Conservation (phyloP, 352 stramenopile genomes). For the Thalassiosira mediterranea region DNA sequence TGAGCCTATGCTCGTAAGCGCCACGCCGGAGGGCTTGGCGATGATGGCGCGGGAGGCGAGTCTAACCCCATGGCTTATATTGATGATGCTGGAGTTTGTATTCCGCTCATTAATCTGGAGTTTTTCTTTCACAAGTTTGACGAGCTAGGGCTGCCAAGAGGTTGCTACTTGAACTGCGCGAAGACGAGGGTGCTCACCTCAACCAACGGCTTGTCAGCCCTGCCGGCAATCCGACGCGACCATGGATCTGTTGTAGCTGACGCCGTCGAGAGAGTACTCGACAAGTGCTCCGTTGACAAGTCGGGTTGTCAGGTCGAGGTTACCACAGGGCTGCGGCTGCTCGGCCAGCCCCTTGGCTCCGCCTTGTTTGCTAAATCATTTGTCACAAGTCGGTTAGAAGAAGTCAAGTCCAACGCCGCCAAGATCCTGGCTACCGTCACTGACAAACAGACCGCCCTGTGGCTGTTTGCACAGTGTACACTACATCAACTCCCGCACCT, state of each 20-base stretch:
- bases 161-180: conserved; percentile 16
- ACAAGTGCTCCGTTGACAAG: conserved; percentile 5
- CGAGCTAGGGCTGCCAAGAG: neutral
- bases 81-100: conserved; percentile 14
- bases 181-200: conserved; percentile 30
- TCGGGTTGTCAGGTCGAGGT: neutral
- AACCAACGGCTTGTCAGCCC: neutral
- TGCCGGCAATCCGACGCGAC: neutral
- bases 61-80: conserved; percentile 18
- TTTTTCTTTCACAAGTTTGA: conserved; percentile 11
- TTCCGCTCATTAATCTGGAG: conserved; percentile 21
- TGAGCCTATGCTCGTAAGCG: neutral
- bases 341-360: conserved; percentile 22
- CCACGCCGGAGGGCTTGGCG: neutral
- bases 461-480: conserved; percentile 26
- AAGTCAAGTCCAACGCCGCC: neutral
- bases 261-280: neutral
- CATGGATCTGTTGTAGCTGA: neutral
- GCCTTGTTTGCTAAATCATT: conserved; percentile 4
- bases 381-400: neutral
- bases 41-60: conserved; percentile 10
- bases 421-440: neutral
- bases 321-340: conserved; percentile 3
- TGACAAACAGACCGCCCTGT: conserved; percentile 24
- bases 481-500: conserved; percentile 31